Evolutionary conservation across 768 basidiomycete genomes (phyloP).

Genomic region (Boletus fagicola): DNA sequence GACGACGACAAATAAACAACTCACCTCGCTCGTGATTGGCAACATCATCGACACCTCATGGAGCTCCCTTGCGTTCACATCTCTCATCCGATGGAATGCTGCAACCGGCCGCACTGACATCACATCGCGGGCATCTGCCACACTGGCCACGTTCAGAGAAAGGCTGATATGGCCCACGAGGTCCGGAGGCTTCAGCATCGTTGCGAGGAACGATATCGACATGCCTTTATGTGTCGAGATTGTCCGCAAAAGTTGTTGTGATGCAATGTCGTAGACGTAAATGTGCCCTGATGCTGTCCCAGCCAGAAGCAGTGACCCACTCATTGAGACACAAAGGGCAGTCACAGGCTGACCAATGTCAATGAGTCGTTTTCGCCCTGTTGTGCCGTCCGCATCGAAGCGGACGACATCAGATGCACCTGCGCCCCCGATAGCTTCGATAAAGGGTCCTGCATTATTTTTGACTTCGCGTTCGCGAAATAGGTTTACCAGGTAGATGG

Average conservation of each 20-base stretch:
- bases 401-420: constrained; percentile 70
- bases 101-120: constrained; percentile 65
- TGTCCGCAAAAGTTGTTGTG: constrained; percentile 85
- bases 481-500: constrained; percentile 76
- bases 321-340: constrained; percentile 71
- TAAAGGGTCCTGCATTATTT: constrained; percentile 42
- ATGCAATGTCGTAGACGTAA: constrained; percentile 82
- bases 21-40: constrained; percentile 46
- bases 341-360: constrained; percentile 70
- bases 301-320: constrained; percentile 73
- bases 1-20: not conserved
- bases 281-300: constrained; percentile 75
- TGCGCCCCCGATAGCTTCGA: constrained; percentile 74
- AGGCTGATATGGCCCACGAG: constrained; percentile 78
- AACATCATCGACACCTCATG: constrained; percentile 72
- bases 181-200: constrained; percentile 85
- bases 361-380: constrained; percentile 60
- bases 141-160: constrained; percentile 36
- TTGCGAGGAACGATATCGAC: constrained; percentile 68
- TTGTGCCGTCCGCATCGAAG: constrained; percentile 50
- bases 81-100: constrained; percentile 72
- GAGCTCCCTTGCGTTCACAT: constrained; percentile 59
- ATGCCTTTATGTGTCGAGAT: constrained; percentile 69
- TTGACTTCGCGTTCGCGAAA: constrained; percentile 63
- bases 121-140: constrained; percentile 48